Evolutionary conservation across 1,139 yeast species (phyloP), one percentile per base, ranked within the genome.

Genomic region (Yamadazyma pseudoaaseri): DNA sequence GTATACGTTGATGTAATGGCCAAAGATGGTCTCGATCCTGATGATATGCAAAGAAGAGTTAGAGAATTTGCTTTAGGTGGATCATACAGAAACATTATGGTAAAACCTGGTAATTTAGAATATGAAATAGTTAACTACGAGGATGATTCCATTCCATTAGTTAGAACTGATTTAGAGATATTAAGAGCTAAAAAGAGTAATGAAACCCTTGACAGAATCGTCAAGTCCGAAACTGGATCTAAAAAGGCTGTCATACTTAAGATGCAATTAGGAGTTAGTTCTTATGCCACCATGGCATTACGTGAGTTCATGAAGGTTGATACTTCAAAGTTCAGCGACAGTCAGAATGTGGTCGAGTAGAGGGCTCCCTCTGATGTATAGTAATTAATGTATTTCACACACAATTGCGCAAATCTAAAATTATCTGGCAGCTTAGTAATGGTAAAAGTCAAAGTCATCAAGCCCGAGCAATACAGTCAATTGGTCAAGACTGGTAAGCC

Each of bases 261-360:
- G 47, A 71, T 94, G 72, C 85, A 81, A 54, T 69, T 94, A 38
- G 94, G 89, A 2, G 81, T 86, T 6, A 84, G 97, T 30, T 82
- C 95, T 5, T 94, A 94, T 58, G 99, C 99, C 2, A 94, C 99
- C 0, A 94, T 94, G 98, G 96, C 97, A 0, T 65, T 94, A 36
- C 74, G 98, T 51, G 98, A 92, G 55, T 77, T 84, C 36, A 84
- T 86, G 95, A 84, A 83, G 56, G 68, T 79, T 16, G 95, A 86
- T 43, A 84, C 95, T 3, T 73, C 87, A 26, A 76, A 89, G 29
- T 57, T 64, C 34, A 52, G 68, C 26, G 56, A 49, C 7, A 45
- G 32, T 31, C 34, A 52, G 22, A 47, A 39, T 27, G 54, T 46
- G 6, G 38, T 34, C 30, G 36, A 37, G 20, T 30, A 25, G 18